Base-by-base conservation (phyloP, 2,329 filamentous ascomycete genomes). In the Orbilia ellipsospora region DNA sequence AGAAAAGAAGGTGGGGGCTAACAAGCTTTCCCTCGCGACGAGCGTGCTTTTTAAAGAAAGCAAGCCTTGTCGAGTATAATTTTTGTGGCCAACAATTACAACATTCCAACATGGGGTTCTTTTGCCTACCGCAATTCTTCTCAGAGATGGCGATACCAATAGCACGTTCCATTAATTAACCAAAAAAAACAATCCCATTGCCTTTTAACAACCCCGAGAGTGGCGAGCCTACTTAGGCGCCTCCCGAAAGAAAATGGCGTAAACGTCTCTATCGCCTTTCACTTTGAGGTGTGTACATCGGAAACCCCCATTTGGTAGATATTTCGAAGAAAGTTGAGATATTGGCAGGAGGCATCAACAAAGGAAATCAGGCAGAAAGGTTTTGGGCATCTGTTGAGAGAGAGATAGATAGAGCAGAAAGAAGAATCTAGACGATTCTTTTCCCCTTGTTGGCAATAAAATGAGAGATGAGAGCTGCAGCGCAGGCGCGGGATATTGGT, bases 271-370 rank as follows among this genome's bases (percentile, higher is more conserved):
- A 63, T 62, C 50, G 44, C 13, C 16, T 48, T 48, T 63, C 44
- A 13, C 20, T 23, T 56, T 36, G 31, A 36, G 3, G 8, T 36
- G 31, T 36, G 31, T 36, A 36, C 10, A 7, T 63, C 44, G 60
- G 62, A 65, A 65, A 64, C 60, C 67, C 60, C 67, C 60, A 70
- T 31, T 51, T 57, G 66, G 42, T 18, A n/a, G 51, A 57, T 44
- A 50, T 48, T 60, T 60, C 61, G 61, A 56, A 62, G 50, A 45
- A 36, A 60, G 55, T 16, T 36, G 56, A 54, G 36, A 31, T 60
- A 61, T 59, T 20, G 28, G 54, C 20, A 48, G 65, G 63, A 67
- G 42, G 54, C 31, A 45, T 23, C n/a, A 18, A 26, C 5, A 23
- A 23, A 23, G 23, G 5, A 52, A 52, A 52, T 20, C 15, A 48